Base-by-base conservation (phyloP, 306 rosid genomes). In the Inga oerstediana region DNA sequence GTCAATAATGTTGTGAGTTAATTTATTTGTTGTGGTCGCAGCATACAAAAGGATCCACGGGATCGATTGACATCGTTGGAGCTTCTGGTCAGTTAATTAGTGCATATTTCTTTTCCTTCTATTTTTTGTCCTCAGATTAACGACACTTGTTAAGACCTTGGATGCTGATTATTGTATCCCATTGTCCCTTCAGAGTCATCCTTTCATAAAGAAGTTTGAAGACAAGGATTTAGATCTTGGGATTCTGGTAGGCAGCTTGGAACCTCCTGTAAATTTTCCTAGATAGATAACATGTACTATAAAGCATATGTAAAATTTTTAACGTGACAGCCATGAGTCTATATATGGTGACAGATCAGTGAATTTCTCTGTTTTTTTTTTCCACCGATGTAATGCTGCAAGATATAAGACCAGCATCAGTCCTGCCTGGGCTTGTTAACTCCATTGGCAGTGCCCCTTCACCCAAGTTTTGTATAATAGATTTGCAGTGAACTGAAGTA, bases 151-250 rank as follows among this genome's bases (percentile, higher is more conserved):
- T 78, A 51, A 56, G 44, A 69, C 61, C 66, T 54, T 13, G 59
- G 59, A 79, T 48, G 44, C 35, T 73, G 66, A 80, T 69, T 85
- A 34, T 76, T 77, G 70, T 61, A 44, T 77, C 81, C 22, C 75
- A 37, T 72, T 84, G 64, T 77, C 67, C 24, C 87, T 88, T 64
- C 93, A 97, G 99, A 81, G 45, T 77, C 99, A 97, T 84, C 97
- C 99, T 45, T 97, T 97, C 86, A 97, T 97, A 75, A 94, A 97
- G 82, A 97, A 97, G 92, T 97, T 96, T 41, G 99, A 96, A 87
- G 93, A 94, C 86, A 91, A 91, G 88, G 99, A 97, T 84, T 90
- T 97, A 35, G 98, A 97, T 83, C 93, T 94, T 13, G 99, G 89
- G 81, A 97, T 91, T 81, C 91, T 94, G 81, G 97, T 97, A 11